Evolutionary conservation across 208 protist species (phyloP).

Genomic region (Leptomonas pyrrhocoris): DNA sequence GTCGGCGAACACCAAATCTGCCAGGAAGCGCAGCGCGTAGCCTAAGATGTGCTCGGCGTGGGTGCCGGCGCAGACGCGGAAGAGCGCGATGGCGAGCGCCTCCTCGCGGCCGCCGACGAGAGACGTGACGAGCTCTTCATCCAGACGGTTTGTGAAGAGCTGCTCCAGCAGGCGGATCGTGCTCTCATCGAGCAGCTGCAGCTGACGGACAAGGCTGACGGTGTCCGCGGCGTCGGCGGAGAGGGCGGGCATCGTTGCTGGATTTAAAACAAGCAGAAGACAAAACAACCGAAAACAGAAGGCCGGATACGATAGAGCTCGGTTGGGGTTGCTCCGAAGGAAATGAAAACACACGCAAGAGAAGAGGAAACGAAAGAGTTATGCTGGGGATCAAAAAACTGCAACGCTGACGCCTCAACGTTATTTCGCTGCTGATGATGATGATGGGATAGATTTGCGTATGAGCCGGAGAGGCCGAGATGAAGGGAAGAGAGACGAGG

Average conservation of each 20-base stretch:
- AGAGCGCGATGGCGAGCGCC: constrained; percentile 59
- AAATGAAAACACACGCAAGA: not conserved
- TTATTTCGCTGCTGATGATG: too few relatives aligned
- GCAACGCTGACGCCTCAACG: too few relatives aligned
- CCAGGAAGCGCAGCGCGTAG: constrained; percentile 80
- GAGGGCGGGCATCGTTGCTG: constrained; percentile 55
- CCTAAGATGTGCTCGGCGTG: constrained; percentile 60
- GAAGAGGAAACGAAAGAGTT: not conserved
- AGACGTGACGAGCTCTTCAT: constrained; percentile 54
- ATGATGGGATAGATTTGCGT: too few relatives aligned
- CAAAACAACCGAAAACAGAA: too few relatives aligned
- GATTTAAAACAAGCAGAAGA: not conserved
- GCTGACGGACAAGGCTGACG: constrained; percentile 63
- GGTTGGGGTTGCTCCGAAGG: not conserved
- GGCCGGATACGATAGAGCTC: too few relatives aligned
- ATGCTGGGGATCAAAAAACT: not conserved
- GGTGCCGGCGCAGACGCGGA: constrained; percentile 47
- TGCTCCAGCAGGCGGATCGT: constrained; percentile 73
- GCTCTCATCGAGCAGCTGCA: constrained; percentile 67
- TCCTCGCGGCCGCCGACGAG: constrained; percentile 65
- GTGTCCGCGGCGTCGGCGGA: constrained; percentile 72
- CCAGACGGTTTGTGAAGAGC: constrained; percentile 70
- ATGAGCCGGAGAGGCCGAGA: too few relatives aligned
- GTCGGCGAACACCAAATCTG: constrained; percentile 64
- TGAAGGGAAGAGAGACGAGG: too few relatives aligned